Base-by-base conservation (phyloP, 2,329 filamentous ascomycete species). In the Beauveria varroae region DNA sequence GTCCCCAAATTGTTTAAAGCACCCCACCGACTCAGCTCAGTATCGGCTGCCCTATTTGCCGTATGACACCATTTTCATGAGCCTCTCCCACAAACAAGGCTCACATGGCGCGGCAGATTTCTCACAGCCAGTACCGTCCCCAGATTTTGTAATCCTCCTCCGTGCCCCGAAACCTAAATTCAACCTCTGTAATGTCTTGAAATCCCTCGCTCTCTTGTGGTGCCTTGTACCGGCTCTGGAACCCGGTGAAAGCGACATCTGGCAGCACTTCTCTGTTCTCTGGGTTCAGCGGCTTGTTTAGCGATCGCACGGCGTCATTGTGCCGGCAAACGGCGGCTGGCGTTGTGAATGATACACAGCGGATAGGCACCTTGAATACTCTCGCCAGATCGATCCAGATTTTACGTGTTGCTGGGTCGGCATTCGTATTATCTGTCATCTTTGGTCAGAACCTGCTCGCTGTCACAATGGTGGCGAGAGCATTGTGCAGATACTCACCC, bases 361-460 rank as follows among this genome's bases (percentile, higher is more conserved):
- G 88, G 67, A 96, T 89, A 2, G 90, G 88, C 2, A 96, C 79
- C 4, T 83, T 78, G 68, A 85, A 76, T 68, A 88, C 87, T 65
- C 81, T 82, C 20, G 92, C 92, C 34, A 98, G 75, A 28, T 84
- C 78, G 37, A 91, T 75, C 93, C 93, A 98, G 63, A 89, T 76
- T n/a, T 82, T 81, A 65, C 95, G 83, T 26, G 88, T 91, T 57
- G 90, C 88, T 12, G 80, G 72, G 74, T 96, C 89, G 34, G 93
- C 85, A 71, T 99, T 99, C n/a, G 95, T 98, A 73, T 96, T 98
- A 74, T 99, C 95, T 95, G 55, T 61, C 49, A 16, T 41, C 22
- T 60, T 52, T 60, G 10, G 63, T 65, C 58, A 62, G 57, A 43
- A 30, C 30, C 28, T 61, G 24, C 37, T 18, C 18, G 5, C 5